Conservation (phyloP, 1,284 basidiomycete genomes). For the Polyporus tsugae region DNA sequence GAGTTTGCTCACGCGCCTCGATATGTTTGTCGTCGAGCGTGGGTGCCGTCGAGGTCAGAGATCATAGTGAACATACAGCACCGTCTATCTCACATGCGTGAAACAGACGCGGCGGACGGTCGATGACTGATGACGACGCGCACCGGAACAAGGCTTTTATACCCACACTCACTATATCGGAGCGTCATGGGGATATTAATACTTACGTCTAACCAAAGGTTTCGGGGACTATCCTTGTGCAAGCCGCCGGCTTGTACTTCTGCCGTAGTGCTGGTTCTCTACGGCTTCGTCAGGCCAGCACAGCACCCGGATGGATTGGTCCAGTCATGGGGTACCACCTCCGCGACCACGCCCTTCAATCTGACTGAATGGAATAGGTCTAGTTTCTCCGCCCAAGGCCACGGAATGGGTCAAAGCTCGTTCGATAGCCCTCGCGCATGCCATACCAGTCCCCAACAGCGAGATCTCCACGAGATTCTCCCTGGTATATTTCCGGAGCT, state of each 20-base stretch:
- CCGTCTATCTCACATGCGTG: slow-evolving; percentile 22
- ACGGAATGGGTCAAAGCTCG: slow-evolving; percentile 40
- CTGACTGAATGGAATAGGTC: slow-evolving; percentile 28
- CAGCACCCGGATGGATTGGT: slow-evolving; percentile 17
- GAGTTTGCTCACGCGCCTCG: slow-evolving; percentile 21
- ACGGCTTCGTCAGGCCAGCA: slow-evolving; percentile 10
- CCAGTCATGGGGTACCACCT: slow-evolving; percentile 20
- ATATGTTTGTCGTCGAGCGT: slow-evolving; percentile 22
- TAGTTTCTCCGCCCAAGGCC: slow-evolving; percentile 40
- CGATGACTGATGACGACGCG: slow-evolving; percentile 26
- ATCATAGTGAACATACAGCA: slow-evolving; percentile 13
- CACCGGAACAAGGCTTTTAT: slow-evolving; percentile 38
- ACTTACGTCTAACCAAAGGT: slow-evolving; percentile 19
- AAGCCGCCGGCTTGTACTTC: slow-evolving; percentile 17
- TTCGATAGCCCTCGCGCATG: slow-evolving; percentile 28
- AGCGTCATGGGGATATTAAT: slow-evolving; percentile 26
- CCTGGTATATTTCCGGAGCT: slow-evolving; percentile 23
- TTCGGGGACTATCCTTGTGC: slow-evolving; percentile 19
- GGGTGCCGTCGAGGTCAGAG: slow-evolving; percentile 12
- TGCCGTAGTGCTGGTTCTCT: slow-evolving; percentile 15
- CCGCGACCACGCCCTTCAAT: background rate
- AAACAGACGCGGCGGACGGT: slow-evolving; percentile 26
- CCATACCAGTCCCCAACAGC: slow-evolving; percentile 30
- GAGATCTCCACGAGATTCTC: slow-evolving; percentile 35
- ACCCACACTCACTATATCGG: slow-evolving; percentile 33